Base-by-base conservation (phyloP, 148 eudicot genomes). In the Polygonum aviculare region DNA sequence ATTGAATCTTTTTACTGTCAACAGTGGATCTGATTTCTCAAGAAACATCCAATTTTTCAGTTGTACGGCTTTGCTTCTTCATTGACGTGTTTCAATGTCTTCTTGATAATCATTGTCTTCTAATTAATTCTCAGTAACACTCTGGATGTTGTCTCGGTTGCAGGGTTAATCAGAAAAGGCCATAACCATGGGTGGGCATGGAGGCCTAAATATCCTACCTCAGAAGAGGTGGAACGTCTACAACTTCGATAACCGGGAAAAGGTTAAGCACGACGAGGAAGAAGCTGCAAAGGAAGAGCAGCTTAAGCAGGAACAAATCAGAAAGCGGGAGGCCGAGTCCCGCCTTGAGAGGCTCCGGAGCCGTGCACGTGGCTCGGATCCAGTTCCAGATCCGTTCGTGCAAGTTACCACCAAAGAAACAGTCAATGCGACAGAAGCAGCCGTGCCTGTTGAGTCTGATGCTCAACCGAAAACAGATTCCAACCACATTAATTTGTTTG, bases 171-270 rank as follows among this genome's bases (percentile, higher is more conserved):
- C 33, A 62, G 10, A 31, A 62, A 62, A 62, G 36, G 69, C 31
- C 3, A 35, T 33, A 26, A 62, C 31, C 69, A 94, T 95, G 98
- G 98, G 98, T 2, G 98, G 98, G 14, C 98, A 95, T 72, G 98
- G 98, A 7, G 98, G 98, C 41, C 82, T 95, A 12, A 95, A 95
- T 80, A 95, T 95, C 79, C 92, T 95, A 0, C 98, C 98, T 0
- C 98, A 95, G 78, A 95, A 95, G 83, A 80, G 82, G 51, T 95
- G 98, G 98, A 95, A 95, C 73, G 98, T 95, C 3, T 95, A 95
- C 96, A 95, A 90, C 76, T 92, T 72, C 88, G 98, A 95, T 12
- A 95, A 95, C 78, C 89, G 97, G 69, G 98, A 95, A 77, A 95
- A 95, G 69, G 97, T 92, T 52, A 80, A 83, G 2, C 82, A 74